phyloP scores from a whole-genome alignment of 306 rosid genomes.

The Acacia acuminata region DNA sequence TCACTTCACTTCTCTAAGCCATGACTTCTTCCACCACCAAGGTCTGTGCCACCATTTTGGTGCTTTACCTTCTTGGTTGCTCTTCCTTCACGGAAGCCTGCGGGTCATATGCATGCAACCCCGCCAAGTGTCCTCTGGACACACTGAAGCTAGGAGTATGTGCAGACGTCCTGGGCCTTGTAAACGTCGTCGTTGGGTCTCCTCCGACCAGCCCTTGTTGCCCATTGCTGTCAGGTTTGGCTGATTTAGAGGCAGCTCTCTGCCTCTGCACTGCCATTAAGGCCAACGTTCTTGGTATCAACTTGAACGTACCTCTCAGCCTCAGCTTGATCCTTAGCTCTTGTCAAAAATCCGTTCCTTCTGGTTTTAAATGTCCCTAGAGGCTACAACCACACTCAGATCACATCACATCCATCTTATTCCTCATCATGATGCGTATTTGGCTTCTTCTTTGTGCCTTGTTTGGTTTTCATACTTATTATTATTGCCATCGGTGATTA shows the following conservation, averaged over 20 bases:
- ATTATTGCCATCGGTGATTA: neutral
- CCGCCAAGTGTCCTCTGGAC: conserved; percentile 53
- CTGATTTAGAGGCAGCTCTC: conserved; percentile 64
- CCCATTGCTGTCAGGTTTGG: conserved; percentile 62
- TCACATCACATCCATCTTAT: neutral
- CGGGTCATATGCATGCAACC: conserved; percentile 29
- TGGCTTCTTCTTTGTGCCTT: neutral
- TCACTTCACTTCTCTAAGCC: neutral
- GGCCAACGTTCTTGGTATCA: conserved; percentile 73
- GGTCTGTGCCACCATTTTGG: conserved; percentile 46
- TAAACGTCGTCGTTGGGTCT: conserved; percentile 45
- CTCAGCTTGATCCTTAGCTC: conserved; percentile 62
- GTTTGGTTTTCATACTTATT: neutral
- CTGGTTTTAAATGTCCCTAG: conserved; percentile 62
- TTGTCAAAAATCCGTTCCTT: conserved; percentile 67
- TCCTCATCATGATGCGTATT: no score
- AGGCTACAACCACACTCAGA: neutral
- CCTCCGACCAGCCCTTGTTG: conserved; percentile 66
- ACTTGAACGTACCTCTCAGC: conserved; percentile 64
- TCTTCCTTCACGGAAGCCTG: conserved; percentile 49
- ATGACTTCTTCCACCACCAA: conserved; percentile 62
- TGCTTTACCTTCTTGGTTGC: conserved; percentile 51
- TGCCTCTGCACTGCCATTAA: conserved; percentile 88
- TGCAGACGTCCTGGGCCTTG: conserved; percentile 54
- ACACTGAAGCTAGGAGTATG: conserved; percentile 73